phyloP scores from a whole-genome alignment of 306 rosid species.

The Dalbergia cultrata region DNA sequence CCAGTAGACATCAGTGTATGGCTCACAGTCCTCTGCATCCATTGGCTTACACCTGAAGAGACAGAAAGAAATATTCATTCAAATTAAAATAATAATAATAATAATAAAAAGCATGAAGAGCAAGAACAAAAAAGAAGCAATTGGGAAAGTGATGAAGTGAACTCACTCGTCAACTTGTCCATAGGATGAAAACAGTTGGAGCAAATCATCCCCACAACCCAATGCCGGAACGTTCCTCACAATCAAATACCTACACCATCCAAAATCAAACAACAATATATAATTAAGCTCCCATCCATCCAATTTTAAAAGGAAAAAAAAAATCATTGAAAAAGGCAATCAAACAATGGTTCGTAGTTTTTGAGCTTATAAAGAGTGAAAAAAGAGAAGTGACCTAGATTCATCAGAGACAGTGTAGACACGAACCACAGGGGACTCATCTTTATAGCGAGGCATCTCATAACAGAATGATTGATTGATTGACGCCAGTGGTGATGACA shows the following conservation, averaged over 20 bases:
- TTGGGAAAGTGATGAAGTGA: not conserved
- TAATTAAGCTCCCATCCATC: too few species aligned
- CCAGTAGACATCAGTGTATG: constrained; percentile 90
- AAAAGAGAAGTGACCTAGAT: constrained; percentile 64
- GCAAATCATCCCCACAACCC: constrained; percentile 86
- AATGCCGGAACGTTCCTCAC: constrained; percentile 87
- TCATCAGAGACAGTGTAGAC: constrained; percentile 92
- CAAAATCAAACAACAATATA: not conserved
- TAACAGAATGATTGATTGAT: not conserved
- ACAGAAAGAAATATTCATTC: not conserved
- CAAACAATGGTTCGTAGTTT: too few species aligned
- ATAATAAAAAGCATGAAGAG: constrained; percentile 3
- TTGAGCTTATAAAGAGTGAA: not conserved
- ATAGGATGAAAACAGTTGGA: constrained; percentile 70
- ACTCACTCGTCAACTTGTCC: constrained; percentile 86
- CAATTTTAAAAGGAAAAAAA: too few species aligned
- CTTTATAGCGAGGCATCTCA: constrained; percentile 75
- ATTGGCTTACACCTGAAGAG: constrained; percentile 78
- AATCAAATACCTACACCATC: constrained; percentile 72
- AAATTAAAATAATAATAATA: not conserved
- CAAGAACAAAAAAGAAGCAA: not conserved
- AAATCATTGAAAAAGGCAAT: not conserved
- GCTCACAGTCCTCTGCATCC: constrained; percentile 93
- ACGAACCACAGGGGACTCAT: constrained; percentile 75
- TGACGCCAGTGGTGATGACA: too few species aligned